phyloP scores from a whole-genome alignment of 345 rosid genomes.

The Eucalyptus tenuipes region DNA sequence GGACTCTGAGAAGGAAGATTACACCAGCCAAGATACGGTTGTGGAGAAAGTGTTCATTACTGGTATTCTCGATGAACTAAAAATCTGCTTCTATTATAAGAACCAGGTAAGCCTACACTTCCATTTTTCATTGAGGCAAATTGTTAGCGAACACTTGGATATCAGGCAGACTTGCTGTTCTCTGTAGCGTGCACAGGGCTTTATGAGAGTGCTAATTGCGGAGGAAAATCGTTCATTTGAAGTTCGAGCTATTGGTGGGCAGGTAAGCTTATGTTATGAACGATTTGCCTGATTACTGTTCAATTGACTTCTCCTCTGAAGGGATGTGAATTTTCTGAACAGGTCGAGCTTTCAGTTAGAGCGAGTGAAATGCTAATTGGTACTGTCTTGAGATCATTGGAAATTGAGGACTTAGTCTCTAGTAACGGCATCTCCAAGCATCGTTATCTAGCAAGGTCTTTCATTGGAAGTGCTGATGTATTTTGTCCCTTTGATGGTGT shows the following conservation, averaged over 20 bases:
- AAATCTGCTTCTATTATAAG: constrained; percentile 62
- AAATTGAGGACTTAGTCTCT: constrained; percentile 88
- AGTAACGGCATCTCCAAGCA: constrained; percentile 25
- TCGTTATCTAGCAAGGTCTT: constrained; percentile 84
- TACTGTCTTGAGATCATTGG: constrained; percentile 78
- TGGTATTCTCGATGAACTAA: constrained; percentile 89
- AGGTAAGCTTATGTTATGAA: constrained; percentile 31
- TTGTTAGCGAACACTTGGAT: constrained; percentile 1
- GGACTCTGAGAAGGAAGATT: constrained; percentile 52
- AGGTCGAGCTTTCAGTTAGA: constrained; percentile 85
- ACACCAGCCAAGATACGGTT: constrained; percentile 19
- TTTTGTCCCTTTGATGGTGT: constrained; percentile 23
- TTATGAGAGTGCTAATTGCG: constrained; percentile 64
- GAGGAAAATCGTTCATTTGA: constrained; percentile 62
- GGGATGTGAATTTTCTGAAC: neutral
- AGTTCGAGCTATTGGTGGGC: constrained; percentile 93
- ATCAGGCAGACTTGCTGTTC: constrained; percentile 13
- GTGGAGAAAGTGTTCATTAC: constrained; percentile 62
- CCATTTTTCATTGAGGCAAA: neutral
- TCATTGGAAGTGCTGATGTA: constrained; percentile 42
- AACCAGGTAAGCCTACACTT: constrained; percentile 33
- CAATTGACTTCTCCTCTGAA: neutral
- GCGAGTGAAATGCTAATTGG: constrained; percentile 80
- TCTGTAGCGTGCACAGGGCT: constrained; percentile 45
- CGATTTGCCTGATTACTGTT: neutral